Base-by-base conservation (phyloP, 2,329 filamentous ascomycete species). In the Aspergillus bombycis region DNA sequence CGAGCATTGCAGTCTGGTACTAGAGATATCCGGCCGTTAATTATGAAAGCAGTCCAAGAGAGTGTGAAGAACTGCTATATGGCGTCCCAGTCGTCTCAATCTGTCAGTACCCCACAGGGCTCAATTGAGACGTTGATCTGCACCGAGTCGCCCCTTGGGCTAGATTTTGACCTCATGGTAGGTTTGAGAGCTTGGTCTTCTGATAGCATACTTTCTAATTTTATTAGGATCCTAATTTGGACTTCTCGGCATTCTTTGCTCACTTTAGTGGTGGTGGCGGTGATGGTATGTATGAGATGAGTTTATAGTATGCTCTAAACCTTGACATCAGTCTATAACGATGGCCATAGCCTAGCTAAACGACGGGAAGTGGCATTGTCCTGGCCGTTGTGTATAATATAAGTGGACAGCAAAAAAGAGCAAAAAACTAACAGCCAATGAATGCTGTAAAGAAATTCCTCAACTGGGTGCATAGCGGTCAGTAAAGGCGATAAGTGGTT, bases 1-100 rank as follows among this genome's bases (percentile, higher is more conserved):
- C 48, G 54, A 5, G 68, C 68, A n/a, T 64, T 67, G 57, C 58
- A 69, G 53, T 30, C 14, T 36, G 46, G n/a, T 53, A 53, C 16
- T 19, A 43, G 46, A 23, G 32, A 54, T 5, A 19, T 32, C 9
- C 19, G 30, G 32, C 50, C 30, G 12, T 23, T 54, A 23, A 6
- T 36, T 11, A 54, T 54, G 8, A 54, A 36, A 36, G 46, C 57
- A 53, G n/a, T 43, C 10, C 21, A 26, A 3, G 57, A 59, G 34
- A 52, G 46, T 43, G 21, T 53, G 16, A 19, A 34, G n/a, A 14
- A 52, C 30, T 59, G 28, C 28, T 46, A 30, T 34, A 26, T 10
- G 32, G 36, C 55, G 57, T 7, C 52, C 14, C 60, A 52, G 41
- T 46, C 43, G 38, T 62, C 41, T 34, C 50, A 54, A 5, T 21